Evolutionary conservation across 352 stramenopile genomes (phyloP).

Genomic region (Phytophthora idaei): DNA sequence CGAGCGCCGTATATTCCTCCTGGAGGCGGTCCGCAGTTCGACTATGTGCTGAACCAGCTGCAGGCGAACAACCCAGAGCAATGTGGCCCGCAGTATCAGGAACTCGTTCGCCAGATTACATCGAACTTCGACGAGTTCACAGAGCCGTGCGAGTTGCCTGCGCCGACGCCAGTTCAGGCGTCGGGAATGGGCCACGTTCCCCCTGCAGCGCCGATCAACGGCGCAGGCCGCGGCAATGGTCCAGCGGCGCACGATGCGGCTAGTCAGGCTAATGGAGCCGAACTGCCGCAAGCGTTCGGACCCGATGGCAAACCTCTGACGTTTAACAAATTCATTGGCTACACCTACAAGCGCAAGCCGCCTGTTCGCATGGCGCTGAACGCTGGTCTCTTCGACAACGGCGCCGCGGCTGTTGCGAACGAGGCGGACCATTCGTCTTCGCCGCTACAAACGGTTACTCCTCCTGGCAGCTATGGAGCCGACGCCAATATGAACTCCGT

Average conservation of each 20-base stretch:
- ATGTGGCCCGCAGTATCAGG: conserved; percentile 73
- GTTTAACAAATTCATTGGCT: conserved; percentile 93
- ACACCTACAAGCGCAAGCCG: conserved; percentile 91
- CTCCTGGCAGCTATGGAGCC: conserved; percentile 9
- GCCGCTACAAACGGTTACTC: conserved; percentile 1
- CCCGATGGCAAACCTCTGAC: conserved; percentile 83
- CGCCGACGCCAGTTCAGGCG: conserved; percentile 30
- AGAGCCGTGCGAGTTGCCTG: conserved; percentile 71
- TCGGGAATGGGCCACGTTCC: conserved; percentile 22
- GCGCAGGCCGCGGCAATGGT: conserved; percentile 10
- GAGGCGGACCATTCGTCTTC: conserved; percentile 2
- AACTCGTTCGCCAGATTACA: conserved; percentile 92
- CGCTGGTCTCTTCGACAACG: conserved; percentile 69
- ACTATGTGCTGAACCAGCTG: conserved; percentile 92
- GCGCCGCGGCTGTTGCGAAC: background rate
- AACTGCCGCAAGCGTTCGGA: conserved; percentile 52
- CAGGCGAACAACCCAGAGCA: conserved; percentile 73
- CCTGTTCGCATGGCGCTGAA: conserved; percentile 82
- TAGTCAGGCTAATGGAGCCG: conserved; percentile 20
- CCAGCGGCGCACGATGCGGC: background rate
- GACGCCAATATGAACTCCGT: conserved; percentile 2
- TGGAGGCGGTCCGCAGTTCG: conserved; percentile 89
- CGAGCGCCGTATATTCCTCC: conserved; percentile 91
- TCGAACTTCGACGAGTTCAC: conserved; percentile 98
- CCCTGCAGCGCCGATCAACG: conserved; percentile 19